These are phyloP conservation scores for Ophiostoma fasciatum DNA, from an alignment of 2,329 filamentous ascomycete genomes.

Conservation along the genomic window DNA sequence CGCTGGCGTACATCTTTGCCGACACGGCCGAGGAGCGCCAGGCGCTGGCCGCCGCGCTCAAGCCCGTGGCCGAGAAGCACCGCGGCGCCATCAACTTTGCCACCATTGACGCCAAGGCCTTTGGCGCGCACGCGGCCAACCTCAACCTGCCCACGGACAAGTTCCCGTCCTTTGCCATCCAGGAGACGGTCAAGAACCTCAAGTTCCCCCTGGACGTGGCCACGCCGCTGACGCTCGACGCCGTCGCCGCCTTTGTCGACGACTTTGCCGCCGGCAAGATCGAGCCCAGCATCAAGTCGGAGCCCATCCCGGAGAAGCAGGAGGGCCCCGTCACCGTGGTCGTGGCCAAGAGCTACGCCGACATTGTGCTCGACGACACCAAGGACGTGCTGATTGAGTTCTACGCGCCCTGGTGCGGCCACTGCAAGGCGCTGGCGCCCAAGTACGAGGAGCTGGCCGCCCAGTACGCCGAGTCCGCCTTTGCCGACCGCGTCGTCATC, in stretches of 20 bases:
- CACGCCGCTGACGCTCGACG: constrained; percentile 56
- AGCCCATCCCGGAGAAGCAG: constrained; percentile 87
- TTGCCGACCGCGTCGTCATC: constrained; percentile 73
- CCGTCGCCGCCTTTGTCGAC: constrained; percentile 70
- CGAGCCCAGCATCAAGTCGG: constrained; percentile 94
- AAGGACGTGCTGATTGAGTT: constrained; percentile 98
- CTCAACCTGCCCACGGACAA: constrained; percentile 91
- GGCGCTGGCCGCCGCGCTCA: constrained; percentile 60
- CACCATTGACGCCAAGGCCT: constrained; percentile 87
- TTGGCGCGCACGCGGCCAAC: constrained; percentile 90
- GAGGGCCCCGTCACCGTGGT: constrained; percentile 77
- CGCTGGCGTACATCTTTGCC: constrained; percentile 94
- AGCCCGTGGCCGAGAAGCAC: constrained; percentile 77
- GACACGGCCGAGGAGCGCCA: constrained; percentile 83
- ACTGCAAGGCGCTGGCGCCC: constrained; percentile 97
- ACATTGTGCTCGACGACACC: constrained; percentile 78
- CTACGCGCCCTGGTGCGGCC: constrained; percentile 98
- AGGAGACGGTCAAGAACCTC: constrained; percentile 86
- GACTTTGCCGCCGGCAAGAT: constrained; percentile 78
- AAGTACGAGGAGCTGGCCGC: constrained; percentile 87
- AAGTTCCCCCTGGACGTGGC: constrained; percentile 91
- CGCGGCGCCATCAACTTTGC: constrained; percentile 95
- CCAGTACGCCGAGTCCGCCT: constrained; percentile 62
- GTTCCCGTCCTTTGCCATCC: constrained; percentile 96
- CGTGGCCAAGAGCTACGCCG: constrained; percentile 86